Conservation (phyloP, 129 eudicot genomes). For the Tanacetum coccineum region DNA sequence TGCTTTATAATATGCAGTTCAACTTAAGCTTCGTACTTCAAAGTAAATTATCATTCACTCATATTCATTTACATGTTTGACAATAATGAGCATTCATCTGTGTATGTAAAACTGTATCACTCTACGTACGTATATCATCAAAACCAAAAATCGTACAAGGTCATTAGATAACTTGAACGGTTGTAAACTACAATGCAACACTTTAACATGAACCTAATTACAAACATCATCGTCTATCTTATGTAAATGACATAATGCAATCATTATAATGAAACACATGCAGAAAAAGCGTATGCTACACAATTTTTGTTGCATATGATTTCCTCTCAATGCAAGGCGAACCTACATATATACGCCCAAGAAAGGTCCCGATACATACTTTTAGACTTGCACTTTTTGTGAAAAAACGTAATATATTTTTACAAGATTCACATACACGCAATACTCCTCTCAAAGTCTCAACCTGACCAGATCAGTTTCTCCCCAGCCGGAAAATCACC, state of each 20-base stretch:
- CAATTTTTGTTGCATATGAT: neutral
- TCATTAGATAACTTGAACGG: no score
- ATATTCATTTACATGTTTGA: neutral
- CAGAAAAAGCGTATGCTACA: neutral
- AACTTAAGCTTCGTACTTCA: neutral
- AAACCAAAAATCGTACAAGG: no score
- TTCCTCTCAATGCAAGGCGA: neutral
- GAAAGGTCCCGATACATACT: no score
- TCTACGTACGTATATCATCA: neutral
- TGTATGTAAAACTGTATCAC: neutral
- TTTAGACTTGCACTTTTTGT: no score
- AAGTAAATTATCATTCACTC: conserved; percentile 1
- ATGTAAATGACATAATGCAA: neutral
- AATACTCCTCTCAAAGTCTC: no score
- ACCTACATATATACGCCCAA: no score
- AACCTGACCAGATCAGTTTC: no score
- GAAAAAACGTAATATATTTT: neutral
- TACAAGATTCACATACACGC: neutral
- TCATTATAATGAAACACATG: conserved; percentile 4
- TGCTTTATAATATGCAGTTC: conserved; percentile 13
- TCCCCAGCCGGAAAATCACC: no score
- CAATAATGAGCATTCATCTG: neutral
- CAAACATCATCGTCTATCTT: neutral
- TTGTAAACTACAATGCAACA: neutral
- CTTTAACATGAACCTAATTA: neutral